Percentiles rank a stretch among this genome's conserved stretches.
Evolutionary conservation across 2,329 filamentous ascomycete genomes (phyloP).

Genomic region (Aspergillus flavus): DNA sequence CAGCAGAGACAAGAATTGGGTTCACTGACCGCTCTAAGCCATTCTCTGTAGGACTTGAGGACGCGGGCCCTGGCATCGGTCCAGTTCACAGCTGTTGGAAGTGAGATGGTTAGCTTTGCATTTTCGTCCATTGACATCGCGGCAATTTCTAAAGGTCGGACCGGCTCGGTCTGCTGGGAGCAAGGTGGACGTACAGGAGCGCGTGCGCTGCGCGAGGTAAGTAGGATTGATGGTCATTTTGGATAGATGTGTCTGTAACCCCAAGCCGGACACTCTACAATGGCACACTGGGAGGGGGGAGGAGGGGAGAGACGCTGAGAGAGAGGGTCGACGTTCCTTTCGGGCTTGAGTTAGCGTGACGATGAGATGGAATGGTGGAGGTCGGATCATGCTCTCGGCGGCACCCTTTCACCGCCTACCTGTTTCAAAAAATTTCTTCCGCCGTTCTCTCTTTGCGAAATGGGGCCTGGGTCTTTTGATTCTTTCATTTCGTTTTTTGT

Average conservation of each 20-base stretch:
- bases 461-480: background rate
- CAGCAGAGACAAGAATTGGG: constrained; percentile 9
- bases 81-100: constrained; percentile 77
- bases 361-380: constrained; percentile 26
- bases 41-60: constrained; percentile 86
- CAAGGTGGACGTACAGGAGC: constrained; percentile 65
- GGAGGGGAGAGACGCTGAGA: constrained; percentile 5
- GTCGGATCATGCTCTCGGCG: constrained; percentile 5
- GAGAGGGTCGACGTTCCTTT: constrained; percentile 27
- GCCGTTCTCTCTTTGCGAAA: constrained; percentile 15
- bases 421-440: constrained; percentile 39
- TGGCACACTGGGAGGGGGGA: constrained; percentile 9
- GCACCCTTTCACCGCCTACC: constrained; percentile 40
- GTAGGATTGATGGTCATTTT: constrained; percentile 89
- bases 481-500: constrained; percentile 12
- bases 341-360: constrained; percentile 26
- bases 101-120: constrained; percentile 27
- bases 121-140: constrained; percentile 24
- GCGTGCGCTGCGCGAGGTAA: constrained; percentile 80
- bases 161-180: constrained; percentile 14
- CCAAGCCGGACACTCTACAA: constrained; percentile 9
- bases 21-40: constrained; percentile 86
- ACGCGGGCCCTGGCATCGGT: constrained; percentile 84
- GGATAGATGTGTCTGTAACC: constrained; percentile 20
- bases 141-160: constrained; percentile 29